Base-by-base conservation (phyloP, 345 rosid genomes). In the Cardiospermum halicacabum region DNA sequence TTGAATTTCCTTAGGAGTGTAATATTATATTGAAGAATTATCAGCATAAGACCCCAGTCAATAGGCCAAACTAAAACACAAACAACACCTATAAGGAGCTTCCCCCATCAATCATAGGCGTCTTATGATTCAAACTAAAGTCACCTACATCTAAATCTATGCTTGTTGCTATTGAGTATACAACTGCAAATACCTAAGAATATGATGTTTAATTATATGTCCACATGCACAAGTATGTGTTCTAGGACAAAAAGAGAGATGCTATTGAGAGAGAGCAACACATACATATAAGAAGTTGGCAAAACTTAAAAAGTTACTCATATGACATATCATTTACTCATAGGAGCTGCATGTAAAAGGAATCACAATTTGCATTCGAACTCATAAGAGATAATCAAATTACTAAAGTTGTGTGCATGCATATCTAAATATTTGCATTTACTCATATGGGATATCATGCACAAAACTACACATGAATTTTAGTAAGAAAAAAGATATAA, bases 321-420 rank as follows among this genome's bases (percentile, higher is more conserved):
- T 22, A 43, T 60, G n/a, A 47, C 69, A 22, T 82, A 89, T 94
- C 94, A 63, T 78, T 77, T 56, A 59, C 82, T 67, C 47, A 65
- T 76, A 71, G 74, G 25, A 63, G 72, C 94, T 84, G 82, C 77
- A 76, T 57, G 69, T 66, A 60, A 60, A 65, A 62, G 48, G 57
- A 61, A 75, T 34, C 58, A n/a, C 53, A 37, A 7, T 45, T 30
- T 12, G 45, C 42, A 37, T 27, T 54, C 19, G 51, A 47, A 47
- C 51, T 47, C 3, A 47, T 16, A 47, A 47, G 10, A 18, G 51
- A 47, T 47, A 19, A 47, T 47, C n/a, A 19, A 47, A 5, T n/a
- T 47, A 47, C 51, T 47, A 18, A 7, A 2, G 1, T 16, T 18
- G 2, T 47, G 16, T 18, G 19, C 24, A 47, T 47, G 19, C 24